These are phyloP conservation scores for Cicer cuneatum DNA, from an alignment of 306 rosid genomes.

Conservation along the genomic window DNA sequence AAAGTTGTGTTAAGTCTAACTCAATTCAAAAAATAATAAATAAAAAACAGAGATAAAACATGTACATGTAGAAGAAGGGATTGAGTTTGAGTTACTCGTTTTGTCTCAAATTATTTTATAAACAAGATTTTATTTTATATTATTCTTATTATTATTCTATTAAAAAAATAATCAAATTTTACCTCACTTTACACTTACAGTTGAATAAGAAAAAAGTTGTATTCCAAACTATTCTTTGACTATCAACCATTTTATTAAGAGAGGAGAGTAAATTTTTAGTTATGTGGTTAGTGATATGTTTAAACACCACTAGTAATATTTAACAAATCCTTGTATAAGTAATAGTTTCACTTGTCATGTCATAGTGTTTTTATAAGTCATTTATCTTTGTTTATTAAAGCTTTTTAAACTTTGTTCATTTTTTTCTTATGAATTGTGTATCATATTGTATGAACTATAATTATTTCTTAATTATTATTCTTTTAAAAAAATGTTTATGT, in stretches of 20 bases:
- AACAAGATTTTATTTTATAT: too few relatives aligned
- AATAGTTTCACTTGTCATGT: slow-evolving; percentile 39
- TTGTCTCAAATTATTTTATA: too few relatives aligned
- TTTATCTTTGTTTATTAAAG: slow-evolving; percentile 56
- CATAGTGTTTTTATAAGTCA: slow-evolving; percentile 55
- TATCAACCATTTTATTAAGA: slow-evolving; percentile 44
- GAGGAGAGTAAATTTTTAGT: slow-evolving; percentile 39
- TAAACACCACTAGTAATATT: slow-evolving; percentile 44
- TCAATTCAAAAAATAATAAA: too few relatives aligned
- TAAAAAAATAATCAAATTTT: too few relatives aligned
- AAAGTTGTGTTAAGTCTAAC: too few relatives aligned
- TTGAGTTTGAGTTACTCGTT: too few relatives aligned
- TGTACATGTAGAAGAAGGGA: rapidly evolving
- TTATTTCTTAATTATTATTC: too few relatives aligned
- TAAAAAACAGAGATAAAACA: too few relatives aligned
- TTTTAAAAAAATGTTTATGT: too few relatives aligned
- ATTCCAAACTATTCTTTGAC: slow-evolving; percentile 55
- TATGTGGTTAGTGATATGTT: slow-evolving; percentile 45
- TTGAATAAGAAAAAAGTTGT: slow-evolving; percentile 52
- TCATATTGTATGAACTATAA: neutral
- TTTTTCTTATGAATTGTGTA: slow-evolving; percentile 35
- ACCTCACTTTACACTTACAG: slow-evolving; percentile 14
- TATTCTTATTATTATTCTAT: too few relatives aligned
- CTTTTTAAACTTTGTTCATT: slow-evolving; percentile 45
- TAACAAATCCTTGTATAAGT: slow-evolving; percentile 44